Evolutionary conservation across 768 basidiomycete genomes (phyloP).

Genomic region (Suillus cothurnatus): DNA sequence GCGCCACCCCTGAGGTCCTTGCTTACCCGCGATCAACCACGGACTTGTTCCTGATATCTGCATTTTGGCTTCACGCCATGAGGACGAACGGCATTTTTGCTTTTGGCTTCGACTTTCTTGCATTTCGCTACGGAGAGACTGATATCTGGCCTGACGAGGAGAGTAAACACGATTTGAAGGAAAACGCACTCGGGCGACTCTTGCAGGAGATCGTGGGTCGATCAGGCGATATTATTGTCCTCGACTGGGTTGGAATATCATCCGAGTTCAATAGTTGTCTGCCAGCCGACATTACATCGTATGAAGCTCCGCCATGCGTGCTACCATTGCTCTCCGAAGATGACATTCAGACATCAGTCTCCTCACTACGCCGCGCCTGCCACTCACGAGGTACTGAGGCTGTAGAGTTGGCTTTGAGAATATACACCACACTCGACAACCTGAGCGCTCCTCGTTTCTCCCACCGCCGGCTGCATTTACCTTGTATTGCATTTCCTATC

Average conservation of each 20-base stretch:
- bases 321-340: background rate
- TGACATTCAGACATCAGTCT: background rate
- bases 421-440: background rate
- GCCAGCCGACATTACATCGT: background rate
- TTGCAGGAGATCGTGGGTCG: slow-evolving; percentile 5
- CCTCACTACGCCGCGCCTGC: too few species aligned
- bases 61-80: slow-evolving; percentile 15
- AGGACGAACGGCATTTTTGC: slow-evolving; percentile 8
- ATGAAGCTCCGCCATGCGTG: background rate
- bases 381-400: background rate
- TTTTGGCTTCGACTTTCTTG: slow-evolving; percentile 9
- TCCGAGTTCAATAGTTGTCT: background rate
- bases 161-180: slow-evolving; percentile 43
- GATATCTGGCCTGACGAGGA: slow-evolving; percentile 40
- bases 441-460: background rate
- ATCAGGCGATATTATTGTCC: slow-evolving; percentile 1
- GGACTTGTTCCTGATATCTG: slow-evolving; percentile 19
- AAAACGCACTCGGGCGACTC: background rate
- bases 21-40: slow-evolving; percentile 35
- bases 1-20: slow-evolving; percentile 42
- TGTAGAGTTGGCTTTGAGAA: background rate
- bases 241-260: slow-evolving; percentile 5
- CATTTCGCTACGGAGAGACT: slow-evolving; percentile 22
- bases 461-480: background rate
- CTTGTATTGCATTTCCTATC: background rate